Percentiles rank a stretch among this genome's conserved stretches.
Evolutionary conservation across 2,329 filamentous ascomycete genomes (phyloP).

Genomic region (Aspergillaceae sp.): DNA sequence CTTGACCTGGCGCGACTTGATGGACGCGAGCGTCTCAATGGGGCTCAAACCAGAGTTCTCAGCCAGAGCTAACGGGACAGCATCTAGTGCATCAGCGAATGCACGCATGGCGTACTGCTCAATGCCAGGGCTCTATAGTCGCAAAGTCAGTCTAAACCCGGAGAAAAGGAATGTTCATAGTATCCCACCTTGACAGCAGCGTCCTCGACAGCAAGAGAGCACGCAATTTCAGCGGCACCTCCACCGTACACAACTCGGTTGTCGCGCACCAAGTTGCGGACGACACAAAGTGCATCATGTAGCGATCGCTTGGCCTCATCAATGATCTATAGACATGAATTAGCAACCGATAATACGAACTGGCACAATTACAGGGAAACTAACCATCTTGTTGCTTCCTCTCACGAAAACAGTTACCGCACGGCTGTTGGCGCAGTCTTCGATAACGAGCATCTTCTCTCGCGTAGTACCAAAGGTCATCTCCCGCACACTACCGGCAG

Average conservation of each 20-base stretch:
- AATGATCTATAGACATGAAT: conserved; percentile 62
- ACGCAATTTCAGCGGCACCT: conserved; percentile 93
- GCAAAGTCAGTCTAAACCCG: conserved; percentile 4
- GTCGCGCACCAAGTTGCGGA: conserved; percentile 89
- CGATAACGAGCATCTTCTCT: conserved; percentile 99
- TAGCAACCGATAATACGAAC: neutral
- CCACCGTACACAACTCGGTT: conserved; percentile 97
- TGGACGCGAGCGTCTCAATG: conserved; percentile 85
- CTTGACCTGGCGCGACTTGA: conserved; percentile 96
- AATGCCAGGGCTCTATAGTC: conserved; percentile 68
- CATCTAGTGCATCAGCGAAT: conserved; percentile 88
- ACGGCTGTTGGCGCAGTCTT: conserved; percentile 95
- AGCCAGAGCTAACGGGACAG: conserved; percentile 87
- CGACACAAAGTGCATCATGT: conserved; percentile 94
- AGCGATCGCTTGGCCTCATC: conserved; percentile 97
- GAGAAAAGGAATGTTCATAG: neutral
- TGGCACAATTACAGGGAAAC: conserved; percentile 17
- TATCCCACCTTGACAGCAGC: conserved; percentile 65
- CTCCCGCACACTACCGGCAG: conserved; percentile 80
- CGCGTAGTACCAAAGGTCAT: conserved; percentile 95
- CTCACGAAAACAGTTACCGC: conserved; percentile 94
- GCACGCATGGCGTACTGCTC: conserved; percentile 99
- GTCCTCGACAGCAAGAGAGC: conserved; percentile 91
- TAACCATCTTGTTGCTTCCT: conserved; percentile 98
- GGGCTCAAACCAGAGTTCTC: conserved; percentile 96